Conservation (phyloP, 2,329 filamentous ascomycete genomes). For the Graphilbum sp. region DNA sequence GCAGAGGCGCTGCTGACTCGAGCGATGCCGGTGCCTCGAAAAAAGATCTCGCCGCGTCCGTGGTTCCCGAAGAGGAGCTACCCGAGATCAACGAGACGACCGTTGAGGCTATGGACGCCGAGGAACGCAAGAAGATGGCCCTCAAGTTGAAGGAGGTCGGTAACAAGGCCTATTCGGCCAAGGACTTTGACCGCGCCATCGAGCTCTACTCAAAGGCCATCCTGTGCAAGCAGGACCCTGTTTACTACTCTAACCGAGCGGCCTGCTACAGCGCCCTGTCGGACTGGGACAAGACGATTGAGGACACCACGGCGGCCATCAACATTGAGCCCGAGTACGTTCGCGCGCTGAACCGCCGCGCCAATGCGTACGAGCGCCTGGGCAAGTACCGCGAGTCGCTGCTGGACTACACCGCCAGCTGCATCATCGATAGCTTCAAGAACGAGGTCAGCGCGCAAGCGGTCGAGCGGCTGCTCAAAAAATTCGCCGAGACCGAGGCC, state of each 20-base stretch:
- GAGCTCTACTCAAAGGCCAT: conserved; percentile 92
- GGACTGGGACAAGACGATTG: conserved; percentile 91
- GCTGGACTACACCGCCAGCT: conserved; percentile 94
- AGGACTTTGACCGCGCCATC: conserved; percentile 88
- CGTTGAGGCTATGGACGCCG: conserved; percentile 30
- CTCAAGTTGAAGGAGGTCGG: conserved; percentile 86
- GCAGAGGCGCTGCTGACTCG: conserved; percentile 26
- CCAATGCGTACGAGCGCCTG: conserved; percentile 90
- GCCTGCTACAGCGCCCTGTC: conserved; percentile 91
- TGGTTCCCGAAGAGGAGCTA: conserved; percentile 43
- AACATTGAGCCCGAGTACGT: conserved; percentile 89
- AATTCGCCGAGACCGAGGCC: conserved; percentile 88
- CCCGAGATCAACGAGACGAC: conserved; percentile 48
- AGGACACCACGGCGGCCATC: conserved; percentile 90
- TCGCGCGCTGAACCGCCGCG: conserved; percentile 91
- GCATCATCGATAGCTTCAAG: conserved; percentile 95
- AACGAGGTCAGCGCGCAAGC: conserved; percentile 78
- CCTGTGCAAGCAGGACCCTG: conserved; percentile 88
- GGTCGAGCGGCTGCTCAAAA: conserved; percentile 87
- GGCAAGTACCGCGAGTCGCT: conserved; percentile 85
- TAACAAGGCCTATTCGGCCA: conserved; percentile 90
- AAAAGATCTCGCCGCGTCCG: conserved; percentile 31
- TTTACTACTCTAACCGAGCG: conserved; percentile 97
- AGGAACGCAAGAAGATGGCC: conserved; percentile 75
- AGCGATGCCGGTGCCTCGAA: conserved; percentile 7